Evolutionary conservation across 2,329 filamentous ascomycete species (phyloP), one percentile per base, ranked within the genome.

Genomic region (Penicillium janthinellum): DNA sequence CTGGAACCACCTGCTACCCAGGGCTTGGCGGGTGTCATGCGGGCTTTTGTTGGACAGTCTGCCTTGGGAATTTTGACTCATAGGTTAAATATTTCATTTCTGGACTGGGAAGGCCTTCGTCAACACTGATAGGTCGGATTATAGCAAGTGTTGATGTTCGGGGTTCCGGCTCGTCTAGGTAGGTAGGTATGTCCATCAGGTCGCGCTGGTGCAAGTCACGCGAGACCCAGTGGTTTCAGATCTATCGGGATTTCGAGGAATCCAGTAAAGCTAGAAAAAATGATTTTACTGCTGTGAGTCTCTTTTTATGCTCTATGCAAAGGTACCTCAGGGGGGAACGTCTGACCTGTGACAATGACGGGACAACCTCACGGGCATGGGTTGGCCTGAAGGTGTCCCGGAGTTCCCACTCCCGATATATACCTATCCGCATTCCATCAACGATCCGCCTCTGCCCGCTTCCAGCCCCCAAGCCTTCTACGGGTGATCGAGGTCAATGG

Each of bases 1-100:
- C 8, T 31, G 31, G 31, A 22, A 50, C 5, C 10, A 22, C 34
- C 7, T 6, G 17, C n/a, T 31, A 3, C 22, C 3, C 22, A 2
- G 22, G 25, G 25, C 28, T 35, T 35, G 45, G 28, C 35, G 35
- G 22, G 38, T 22, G 49, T 52, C 49, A 52, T 28, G 34, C 20
- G 31, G 28, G 6, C 6, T 22, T 15, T 22, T 12, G 34, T 38
- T 42, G 20, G 35, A 35, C n/a, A 41, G 20, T 56, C 35, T 41
- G 35, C 54, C 54, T 49, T 41, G 35, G 14, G 20, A 17, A 38
- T 54, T 49, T 56, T 56, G 54, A 49, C 44, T 56, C 54, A 56
- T 31, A 31, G 54, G 42, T 34, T 22, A 48, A 15, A 22, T 6
- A 20, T 35, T 20, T 10, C 11, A 31, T 31, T 31, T 31, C 31